Conservation (phyloP, 2,329 filamentous ascomycete genomes). For the Dactylellina haptotyla region DNA sequence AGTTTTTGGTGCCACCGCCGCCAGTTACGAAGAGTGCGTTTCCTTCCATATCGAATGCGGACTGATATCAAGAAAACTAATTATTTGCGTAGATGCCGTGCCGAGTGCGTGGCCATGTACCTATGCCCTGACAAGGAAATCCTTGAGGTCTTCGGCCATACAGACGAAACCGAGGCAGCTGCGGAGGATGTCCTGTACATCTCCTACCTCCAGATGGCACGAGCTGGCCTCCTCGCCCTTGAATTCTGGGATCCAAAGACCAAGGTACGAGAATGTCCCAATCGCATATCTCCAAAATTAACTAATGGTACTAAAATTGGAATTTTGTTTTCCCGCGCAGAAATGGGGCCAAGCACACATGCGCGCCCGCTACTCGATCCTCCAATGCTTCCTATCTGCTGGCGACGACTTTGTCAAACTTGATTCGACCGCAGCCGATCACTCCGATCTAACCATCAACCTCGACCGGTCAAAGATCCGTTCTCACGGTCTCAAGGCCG, state of each 20-base stretch:
- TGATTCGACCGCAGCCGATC: conserved; percentile 63
- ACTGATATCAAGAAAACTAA: neutral
- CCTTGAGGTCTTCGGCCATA: conserved; percentile 63
- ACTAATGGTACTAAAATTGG: too few species aligned
- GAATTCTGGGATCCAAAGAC: conserved; percentile 76
- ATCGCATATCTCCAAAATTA: too few species aligned
- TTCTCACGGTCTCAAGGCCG: conserved; percentile 68
- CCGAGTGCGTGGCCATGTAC: conserved; percentile 63
- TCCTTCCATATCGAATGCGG: neutral
- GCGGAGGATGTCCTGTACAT: conserved; percentile 75
- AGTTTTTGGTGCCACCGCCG: conserved; percentile 70
- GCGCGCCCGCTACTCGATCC: conserved; percentile 72
- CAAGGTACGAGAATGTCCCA: too few species aligned
- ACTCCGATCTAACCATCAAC: conserved; percentile 65
- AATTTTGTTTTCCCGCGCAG: conserved; percentile 56
- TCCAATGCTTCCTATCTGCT: conserved; percentile 69
- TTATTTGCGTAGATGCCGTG: conserved; percentile 59
- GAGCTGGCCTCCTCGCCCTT: conserved; percentile 85
- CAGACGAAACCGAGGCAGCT: conserved; percentile 59
- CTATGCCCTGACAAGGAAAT: conserved; percentile 64
- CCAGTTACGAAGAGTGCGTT: conserved; percentile 69
- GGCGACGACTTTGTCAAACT: conserved; percentile 67
- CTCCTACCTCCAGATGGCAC: conserved; percentile 91
- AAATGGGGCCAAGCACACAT: conserved; percentile 65
- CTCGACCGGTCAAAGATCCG: conserved; percentile 70